Percentiles rank a stretch among this genome's conserved stretches.
These are phyloP conservation scores for Vaccinium vitisidaea DNA, from an alignment of 148 eudicot genomes.

Conservation along the genomic window DNA sequence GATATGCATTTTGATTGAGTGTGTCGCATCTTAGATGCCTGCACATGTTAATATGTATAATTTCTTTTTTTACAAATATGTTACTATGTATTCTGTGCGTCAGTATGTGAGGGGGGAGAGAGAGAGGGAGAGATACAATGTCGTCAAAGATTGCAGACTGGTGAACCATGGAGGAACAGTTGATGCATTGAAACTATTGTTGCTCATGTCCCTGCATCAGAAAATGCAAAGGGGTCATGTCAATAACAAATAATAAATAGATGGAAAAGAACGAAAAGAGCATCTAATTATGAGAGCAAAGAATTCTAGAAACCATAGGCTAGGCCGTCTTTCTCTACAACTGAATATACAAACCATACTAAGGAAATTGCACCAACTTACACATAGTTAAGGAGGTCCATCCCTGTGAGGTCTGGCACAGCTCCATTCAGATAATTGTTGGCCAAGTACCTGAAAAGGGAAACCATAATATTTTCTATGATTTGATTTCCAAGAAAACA, in stretches of 20 bases:
- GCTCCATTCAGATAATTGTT: slow-evolving; percentile 63
- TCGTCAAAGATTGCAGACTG: slow-evolving; percentile 56
- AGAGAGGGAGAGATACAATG: slow-evolving; percentile 56
- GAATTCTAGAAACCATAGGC: background rate
- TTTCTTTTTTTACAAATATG: no score
- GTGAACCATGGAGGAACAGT: slow-evolving; percentile 68
- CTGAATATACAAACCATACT: background rate
- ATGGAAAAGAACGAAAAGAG: background rate
- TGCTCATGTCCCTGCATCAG: slow-evolving; percentile 89
- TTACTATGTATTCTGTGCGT: background rate
- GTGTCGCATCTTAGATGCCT: background rate
- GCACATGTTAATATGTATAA: background rate
- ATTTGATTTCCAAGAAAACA: background rate
- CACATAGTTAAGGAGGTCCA: slow-evolving; percentile 52
- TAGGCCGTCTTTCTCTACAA: background rate
- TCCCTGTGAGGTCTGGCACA: slow-evolving; percentile 68
- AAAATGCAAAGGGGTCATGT: background rate
- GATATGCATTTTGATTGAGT: background rate
- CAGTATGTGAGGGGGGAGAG: background rate
- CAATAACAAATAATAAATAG: background rate
- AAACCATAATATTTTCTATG: background rate
- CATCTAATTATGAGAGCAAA: background rate
- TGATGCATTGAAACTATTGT: slow-evolving; percentile 67
- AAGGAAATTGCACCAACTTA: slow-evolving; percentile 37
- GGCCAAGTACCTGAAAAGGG: slow-evolving; percentile 59